Evolutionary conservation across 306 rosid genomes (phyloP).

Genomic region (Canavalia gladiata): DNA sequence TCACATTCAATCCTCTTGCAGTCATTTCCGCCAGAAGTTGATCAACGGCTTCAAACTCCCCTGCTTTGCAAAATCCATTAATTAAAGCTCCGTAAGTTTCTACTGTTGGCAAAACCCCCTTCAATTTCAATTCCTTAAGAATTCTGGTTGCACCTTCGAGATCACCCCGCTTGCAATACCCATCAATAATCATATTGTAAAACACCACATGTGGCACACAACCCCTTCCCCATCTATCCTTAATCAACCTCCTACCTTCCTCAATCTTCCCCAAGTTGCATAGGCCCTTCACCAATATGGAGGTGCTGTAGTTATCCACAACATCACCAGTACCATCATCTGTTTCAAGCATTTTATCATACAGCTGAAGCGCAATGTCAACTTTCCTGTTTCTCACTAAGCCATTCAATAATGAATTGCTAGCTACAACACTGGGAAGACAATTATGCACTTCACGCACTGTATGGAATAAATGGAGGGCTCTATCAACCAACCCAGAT

Average conservation of each 20-base stretch:
- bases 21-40: conserved; percentile 70
- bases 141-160: conserved; percentile 56
- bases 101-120: conserved; percentile 69
- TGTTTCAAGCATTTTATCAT: conserved; percentile 70
- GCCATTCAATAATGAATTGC: conserved; percentile 65
- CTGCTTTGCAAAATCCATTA: conserved; percentile 75
- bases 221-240: conserved; percentile 71
- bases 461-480: conserved; percentile 56
- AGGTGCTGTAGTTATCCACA: conserved; percentile 77
- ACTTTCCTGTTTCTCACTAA: conserved; percentile 59
- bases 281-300: conserved; percentile 71
- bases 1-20: conserved; percentile 67
- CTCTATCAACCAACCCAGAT: conserved; percentile 66
- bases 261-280: conserved; percentile 72
- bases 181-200: conserved; percentile 74
- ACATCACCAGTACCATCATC: conserved; percentile 39
- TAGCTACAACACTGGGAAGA: conserved; percentile 60
- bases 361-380: conserved; percentile 66
- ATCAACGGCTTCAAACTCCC: conserved; percentile 66
- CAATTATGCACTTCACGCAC: conserved; percentile 54
- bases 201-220: conserved; percentile 82
- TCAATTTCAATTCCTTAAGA: conserved; percentile 73
- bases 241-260: conserved; percentile 72
- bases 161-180: conserved; percentile 78
- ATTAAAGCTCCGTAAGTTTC: conserved; percentile 75